These are phyloP conservation scores for Kwoniella botswanensis DNA, from an alignment of 768 basidiomycete species.

Conservation along the genomic window DNA sequence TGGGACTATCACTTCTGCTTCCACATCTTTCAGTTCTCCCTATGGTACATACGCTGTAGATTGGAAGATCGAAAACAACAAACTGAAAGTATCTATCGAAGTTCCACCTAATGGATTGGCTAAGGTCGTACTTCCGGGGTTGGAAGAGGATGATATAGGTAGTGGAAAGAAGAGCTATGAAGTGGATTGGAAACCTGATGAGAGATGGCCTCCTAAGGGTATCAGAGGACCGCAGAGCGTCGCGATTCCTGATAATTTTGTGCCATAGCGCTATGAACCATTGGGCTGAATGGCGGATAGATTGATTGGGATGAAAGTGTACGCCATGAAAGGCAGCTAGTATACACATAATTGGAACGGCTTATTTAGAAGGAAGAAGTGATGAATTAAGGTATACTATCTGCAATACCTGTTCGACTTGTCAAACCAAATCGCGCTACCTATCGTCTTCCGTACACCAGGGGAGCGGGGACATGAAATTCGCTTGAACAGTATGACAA, in stretches of 20 bases:
- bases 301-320: no score
- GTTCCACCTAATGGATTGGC: constrained; percentile 47
- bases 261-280: constrained; percentile 3
- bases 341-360: no score
- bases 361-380: no score
- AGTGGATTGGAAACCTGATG: constrained; percentile 7
- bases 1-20: constrained; percentile 44
- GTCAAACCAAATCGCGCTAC: no score
- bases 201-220: constrained; percentile 25
- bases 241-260: constrained; percentile 17
- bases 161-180: constrained; percentile 29
- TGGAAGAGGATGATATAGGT: constrained; percentile 36
- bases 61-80: constrained; percentile 33
- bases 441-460: no score
- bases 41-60: constrained; percentile 31
- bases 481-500: no score
- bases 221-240: constrained; percentile 14
- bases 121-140: constrained; percentile 32
- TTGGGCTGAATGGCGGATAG: no score
- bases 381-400: no score
- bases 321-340: no score
- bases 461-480: no score
- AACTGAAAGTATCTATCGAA: constrained; percentile 26
- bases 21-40: constrained; percentile 25
- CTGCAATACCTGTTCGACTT: no score